These are phyloP conservation scores for Sicyos baderoa DNA, from an alignment of 306 rosid genomes.

Conservation along the genomic window DNA sequence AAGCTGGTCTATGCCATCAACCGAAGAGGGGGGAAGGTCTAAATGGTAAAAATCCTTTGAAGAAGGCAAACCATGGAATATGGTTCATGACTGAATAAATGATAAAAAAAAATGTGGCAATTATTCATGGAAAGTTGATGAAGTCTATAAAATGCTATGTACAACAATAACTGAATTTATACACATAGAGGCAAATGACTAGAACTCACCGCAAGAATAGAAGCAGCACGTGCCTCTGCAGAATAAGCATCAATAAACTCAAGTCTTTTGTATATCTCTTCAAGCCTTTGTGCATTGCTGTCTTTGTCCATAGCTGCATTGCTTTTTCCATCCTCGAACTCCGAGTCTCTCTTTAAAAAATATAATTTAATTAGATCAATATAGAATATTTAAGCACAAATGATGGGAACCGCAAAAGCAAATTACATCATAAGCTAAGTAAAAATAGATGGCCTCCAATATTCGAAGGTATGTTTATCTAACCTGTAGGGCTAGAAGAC, in stretches of 20 bases:
- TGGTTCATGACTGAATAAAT: not conserved
- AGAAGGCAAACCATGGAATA: not conserved
- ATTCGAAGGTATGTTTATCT: conserved; percentile 10
- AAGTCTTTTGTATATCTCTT: conserved; percentile 89
- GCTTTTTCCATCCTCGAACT: conserved; percentile 46
- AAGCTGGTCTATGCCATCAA: not conserved
- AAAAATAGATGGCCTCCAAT: not conserved
- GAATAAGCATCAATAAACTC: conserved; percentile 84
- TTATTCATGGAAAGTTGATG: not conserved
- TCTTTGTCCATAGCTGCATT: conserved; percentile 43
- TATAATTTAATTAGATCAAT: conserved; percentile 3
- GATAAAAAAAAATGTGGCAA: not conserved
- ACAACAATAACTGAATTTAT: not conserved
- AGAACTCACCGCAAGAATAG: conserved; percentile 87
- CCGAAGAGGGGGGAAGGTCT: not conserved
- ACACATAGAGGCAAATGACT: conserved; percentile 1
- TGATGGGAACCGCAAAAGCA: not conserved
- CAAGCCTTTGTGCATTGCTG: conserved; percentile 55
- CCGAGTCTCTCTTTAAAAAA: conserved; percentile 55
- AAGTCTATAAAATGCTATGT: not conserved
- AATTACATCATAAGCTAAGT: not conserved
- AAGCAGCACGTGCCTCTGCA: conserved; percentile 92
- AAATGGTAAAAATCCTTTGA: not conserved
- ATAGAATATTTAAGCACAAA: conserved; percentile 14
- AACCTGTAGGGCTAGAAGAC: conserved; percentile 66